phyloP scores from a whole-genome alignment of 371 early-diverging fungal species.

The Mucor plumbeus region DNA sequence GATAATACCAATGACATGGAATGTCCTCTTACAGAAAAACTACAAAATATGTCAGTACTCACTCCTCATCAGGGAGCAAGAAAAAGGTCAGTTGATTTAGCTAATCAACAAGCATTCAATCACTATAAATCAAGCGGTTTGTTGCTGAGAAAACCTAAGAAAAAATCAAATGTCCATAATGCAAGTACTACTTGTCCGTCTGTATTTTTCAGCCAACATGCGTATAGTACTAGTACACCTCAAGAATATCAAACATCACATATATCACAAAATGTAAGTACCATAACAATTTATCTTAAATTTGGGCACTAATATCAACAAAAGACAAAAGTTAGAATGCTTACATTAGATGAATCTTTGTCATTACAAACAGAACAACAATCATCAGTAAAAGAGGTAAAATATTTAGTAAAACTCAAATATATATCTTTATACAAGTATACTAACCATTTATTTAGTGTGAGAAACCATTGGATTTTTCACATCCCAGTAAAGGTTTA shows the following conservation, averaged over 20 bases:
- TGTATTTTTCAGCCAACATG: conserved; percentile 5
- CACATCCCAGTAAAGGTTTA: conserved; percentile 1
- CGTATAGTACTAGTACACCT: background rate
- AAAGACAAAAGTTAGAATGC: conserved; percentile 31
- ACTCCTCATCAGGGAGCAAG: conserved; percentile 32
- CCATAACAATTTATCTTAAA: background rate
- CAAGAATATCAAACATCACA: conserved; percentile 1
- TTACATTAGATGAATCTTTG: conserved; percentile 27
- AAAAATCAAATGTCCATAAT: conserved; percentile 11
- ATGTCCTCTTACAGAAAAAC: conserved; percentile 26
- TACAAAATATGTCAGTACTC: conserved; percentile 27
- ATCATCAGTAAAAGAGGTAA: conserved; percentile 20
- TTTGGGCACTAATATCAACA: background rate
- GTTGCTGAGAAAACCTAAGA: conserved; percentile 17
- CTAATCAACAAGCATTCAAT: conserved; percentile 26
- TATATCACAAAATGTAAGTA: background rate
- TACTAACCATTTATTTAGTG: conserved; percentile 6
- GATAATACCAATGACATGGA: conserved; percentile 17
- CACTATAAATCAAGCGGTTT: conserved; percentile 18
- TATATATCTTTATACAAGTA: background rate
- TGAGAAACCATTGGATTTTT: conserved; percentile 10
- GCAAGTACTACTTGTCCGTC: conserved; percentile 14
- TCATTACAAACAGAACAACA: conserved; percentile 25
- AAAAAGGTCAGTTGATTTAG: conserved; percentile 32
- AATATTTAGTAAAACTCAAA: background rate